Evolutionary conservation across 2,329 filamentous ascomycete species (phyloP).

Genomic region (Diplocarpon mali): DNA sequence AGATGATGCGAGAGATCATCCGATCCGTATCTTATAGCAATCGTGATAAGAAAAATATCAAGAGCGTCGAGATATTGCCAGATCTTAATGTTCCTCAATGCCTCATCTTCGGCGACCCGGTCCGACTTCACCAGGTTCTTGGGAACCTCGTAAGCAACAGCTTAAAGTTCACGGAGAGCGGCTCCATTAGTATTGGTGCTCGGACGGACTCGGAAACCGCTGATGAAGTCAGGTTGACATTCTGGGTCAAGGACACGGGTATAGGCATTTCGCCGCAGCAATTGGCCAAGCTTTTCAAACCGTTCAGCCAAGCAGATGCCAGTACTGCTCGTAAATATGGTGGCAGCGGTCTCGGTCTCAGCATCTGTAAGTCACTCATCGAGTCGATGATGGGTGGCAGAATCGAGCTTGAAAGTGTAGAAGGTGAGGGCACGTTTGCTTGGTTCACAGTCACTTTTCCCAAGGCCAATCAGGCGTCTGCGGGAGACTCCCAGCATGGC

Average conservation of each 20-base stretch:
- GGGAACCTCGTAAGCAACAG: slow-evolving; percentile 87
- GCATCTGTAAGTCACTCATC: slow-evolving; percentile 89
- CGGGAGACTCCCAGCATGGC: slow-evolving; percentile 39
- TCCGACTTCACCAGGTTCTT: slow-evolving; percentile 55
- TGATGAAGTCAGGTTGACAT: slow-evolving; percentile 63
- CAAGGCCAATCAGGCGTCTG: slow-evolving; percentile 58
- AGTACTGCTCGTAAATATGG: slow-evolving; percentile 87
- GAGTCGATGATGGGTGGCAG: slow-evolving; percentile 83
- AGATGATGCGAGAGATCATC: slow-evolving; percentile 56
- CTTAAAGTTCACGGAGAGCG: slow-evolving; percentile 84
- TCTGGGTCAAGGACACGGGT: slow-evolving; percentile 81
- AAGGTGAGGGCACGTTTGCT: slow-evolving; percentile 57
- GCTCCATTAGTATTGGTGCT: slow-evolving; percentile 75
- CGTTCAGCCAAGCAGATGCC: slow-evolving; percentile 85
- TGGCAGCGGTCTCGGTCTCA: slow-evolving; percentile 80
- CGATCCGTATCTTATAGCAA: slow-evolving; percentile 57
- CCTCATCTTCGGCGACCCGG: slow-evolving; percentile 59
- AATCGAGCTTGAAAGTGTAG: slow-evolving; percentile 70
- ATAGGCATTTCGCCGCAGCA: slow-evolving; percentile 82
- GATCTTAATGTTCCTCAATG: slow-evolving; percentile 59
- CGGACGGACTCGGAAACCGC: slow-evolving; percentile 59
- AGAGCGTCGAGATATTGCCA: slow-evolving; percentile 52
- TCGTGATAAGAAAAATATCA: slow-evolving; percentile 48
- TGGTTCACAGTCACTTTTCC: slow-evolving; percentile 80
- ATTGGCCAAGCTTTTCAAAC: slow-evolving; percentile 76